phyloP scores from a whole-genome alignment of 1,139 yeast species.

The Arxiozyma bovina region DNA sequence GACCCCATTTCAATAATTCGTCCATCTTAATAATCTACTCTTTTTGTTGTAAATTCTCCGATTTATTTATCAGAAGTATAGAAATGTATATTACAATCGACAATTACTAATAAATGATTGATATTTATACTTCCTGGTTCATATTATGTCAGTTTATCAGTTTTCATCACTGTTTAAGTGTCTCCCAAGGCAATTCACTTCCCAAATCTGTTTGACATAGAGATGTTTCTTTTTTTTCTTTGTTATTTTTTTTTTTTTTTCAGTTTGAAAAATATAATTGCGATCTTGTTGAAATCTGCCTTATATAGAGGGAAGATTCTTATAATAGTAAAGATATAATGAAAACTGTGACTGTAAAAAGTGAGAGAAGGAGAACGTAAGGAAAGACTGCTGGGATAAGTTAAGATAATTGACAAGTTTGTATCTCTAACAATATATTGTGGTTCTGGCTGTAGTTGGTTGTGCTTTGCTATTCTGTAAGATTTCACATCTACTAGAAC shows the following conservation, averaged over 20 bases:
- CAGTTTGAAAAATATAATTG: neutral
- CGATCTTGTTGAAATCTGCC: neutral
- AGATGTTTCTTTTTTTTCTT: no score
- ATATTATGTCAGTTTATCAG: neutral
- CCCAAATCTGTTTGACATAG: no score
- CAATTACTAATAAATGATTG: no score
- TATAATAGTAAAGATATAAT: neutral
- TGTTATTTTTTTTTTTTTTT: no score
- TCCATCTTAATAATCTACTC: neutral
- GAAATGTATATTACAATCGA: no score
- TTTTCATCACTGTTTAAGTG: no score
- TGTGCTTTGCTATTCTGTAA: neutral
- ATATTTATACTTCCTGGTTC: neutral
- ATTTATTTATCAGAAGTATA: no score
- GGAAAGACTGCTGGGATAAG: neutral
- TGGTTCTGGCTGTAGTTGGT: neutral
- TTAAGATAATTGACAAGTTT: neutral
- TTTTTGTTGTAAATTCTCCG: neutral
- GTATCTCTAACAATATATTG: no score
- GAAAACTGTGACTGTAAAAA: no score
- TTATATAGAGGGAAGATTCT: neutral
- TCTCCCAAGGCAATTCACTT: neutral
- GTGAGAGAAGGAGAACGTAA: neutral
- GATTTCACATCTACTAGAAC: neutral
- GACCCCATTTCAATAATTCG: slow-evolving; percentile 40